Percentiles rank a stretch among this genome's conserved stretches.
These are phyloP conservation scores for Xylaria sp. DNA, from an alignment of 2,329 filamentous ascomycete genomes.

Conservation along the genomic window DNA sequence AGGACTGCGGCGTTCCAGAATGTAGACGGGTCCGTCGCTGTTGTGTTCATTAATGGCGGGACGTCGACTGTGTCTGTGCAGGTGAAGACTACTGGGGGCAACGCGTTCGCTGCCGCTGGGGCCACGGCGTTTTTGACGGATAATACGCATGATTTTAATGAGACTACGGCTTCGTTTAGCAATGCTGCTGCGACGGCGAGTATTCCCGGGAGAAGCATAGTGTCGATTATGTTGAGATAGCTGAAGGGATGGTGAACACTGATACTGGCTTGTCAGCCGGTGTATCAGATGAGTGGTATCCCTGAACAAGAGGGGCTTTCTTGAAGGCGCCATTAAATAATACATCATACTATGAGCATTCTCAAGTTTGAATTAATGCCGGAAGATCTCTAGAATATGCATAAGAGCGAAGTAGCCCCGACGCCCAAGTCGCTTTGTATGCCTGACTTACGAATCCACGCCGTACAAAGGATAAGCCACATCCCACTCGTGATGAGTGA, in stretches of 20 bases:
- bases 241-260: not conserved
- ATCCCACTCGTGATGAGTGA: no score
- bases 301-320: no score
- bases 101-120: conserved; percentile 28
- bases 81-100: conserved; percentile 29
- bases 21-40: conserved; percentile 39
- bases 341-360: no score
- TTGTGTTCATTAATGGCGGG: conserved; percentile 42
- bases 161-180: conserved; percentile 25
- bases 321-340: no score
- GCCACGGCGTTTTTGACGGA: conserved; percentile 40
- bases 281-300: no score
- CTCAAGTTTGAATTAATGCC: no score
- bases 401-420: not conserved
- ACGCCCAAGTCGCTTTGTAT: no score
- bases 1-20: conserved; percentile 39
- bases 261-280: not conserved
- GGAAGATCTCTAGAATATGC: no score
- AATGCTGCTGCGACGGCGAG: conserved; percentile 23
- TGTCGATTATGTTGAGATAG: conserved; percentile 33
- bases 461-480: no score
- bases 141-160: conserved; percentile 40
- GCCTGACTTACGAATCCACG: no score
- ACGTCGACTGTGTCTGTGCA: conserved; percentile 19
- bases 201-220: conserved; percentile 31